Evolutionary conservation across 2,329 filamentous ascomycete species (phyloP).

Genomic region (Chrysoporthe austroafricana): DNA sequence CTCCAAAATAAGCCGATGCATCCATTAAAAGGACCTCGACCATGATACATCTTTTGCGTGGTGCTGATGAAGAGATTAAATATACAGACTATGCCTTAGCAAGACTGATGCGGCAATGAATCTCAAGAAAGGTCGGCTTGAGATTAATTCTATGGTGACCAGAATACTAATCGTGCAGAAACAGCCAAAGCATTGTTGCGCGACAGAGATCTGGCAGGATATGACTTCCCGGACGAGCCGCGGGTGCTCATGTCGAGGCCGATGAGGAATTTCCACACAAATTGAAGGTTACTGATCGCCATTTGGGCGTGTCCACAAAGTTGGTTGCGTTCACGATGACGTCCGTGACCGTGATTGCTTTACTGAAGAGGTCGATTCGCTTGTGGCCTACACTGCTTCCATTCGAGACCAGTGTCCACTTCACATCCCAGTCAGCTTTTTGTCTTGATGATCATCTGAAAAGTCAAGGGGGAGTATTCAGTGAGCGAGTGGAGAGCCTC

Average conservation of each 20-base stretch:
- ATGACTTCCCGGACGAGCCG: neutral
- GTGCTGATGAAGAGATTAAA: too few relatives aligned
- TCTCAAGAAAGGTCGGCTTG: too few relatives aligned
- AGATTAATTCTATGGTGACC: too few relatives aligned
- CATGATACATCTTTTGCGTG: too few relatives aligned
- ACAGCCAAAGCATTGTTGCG: neutral
- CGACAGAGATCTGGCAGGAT: neutral
- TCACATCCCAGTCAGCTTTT: neutral
- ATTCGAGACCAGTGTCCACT: conserved; percentile 32
- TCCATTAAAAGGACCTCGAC: too few relatives aligned
- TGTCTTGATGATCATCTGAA: neutral
- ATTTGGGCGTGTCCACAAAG: conserved; percentile 33
- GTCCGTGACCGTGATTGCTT: conserved; percentile 30
- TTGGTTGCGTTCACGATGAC: conserved; percentile 32
- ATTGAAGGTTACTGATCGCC: conserved; percentile 32
- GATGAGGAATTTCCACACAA: conserved; percentile 28
- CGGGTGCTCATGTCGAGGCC: neutral
- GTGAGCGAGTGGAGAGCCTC: neutral
- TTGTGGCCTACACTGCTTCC: conserved; percentile 35
- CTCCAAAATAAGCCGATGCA: too few relatives aligned
- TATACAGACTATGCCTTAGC: too few relatives aligned
- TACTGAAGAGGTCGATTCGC: conserved; percentile 33
- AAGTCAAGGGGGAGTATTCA: neutral
- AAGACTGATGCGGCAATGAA: too few relatives aligned
- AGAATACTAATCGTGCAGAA: too few relatives aligned